Evolutionary conservation across 371 early-diverging fungal species (phyloP), one percentile per base, ranked within the genome.

Genomic region (Mortierella sp.): DNA sequence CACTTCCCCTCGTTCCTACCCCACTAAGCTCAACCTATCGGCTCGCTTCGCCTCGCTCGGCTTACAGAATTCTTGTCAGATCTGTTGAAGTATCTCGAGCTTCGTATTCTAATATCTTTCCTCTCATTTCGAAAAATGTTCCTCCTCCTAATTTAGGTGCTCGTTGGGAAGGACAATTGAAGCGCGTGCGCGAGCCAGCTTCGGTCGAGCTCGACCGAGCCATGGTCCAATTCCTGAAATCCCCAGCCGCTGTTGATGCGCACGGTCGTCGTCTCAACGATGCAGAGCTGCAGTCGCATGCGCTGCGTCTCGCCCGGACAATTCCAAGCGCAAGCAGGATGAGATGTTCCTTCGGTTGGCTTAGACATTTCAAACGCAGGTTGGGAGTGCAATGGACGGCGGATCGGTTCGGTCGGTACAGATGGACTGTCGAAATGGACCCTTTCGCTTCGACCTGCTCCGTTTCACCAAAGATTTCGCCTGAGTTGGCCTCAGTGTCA

Each of bases 171-270:
- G 72, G 72, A 4, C 72, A 72, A 28, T 53, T 72, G 48, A 72
- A 72, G 66, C 72, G 72, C 27, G 72, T 72, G 50, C 72, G 72
- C 42, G 72, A 72, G 53, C 72, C 72, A 21, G 72, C 72, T 32
- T 72, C 72, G 58, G 66, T 60, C 39, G 72, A 72, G 61, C 61
- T 72, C 19, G 72, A 72, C 58, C 54, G 66, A 49, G 72, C 72
- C 27, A 72, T 72, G 72, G 72, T 72, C 2, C 46, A 60, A 34
- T 72, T 72, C 62, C 62, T 72, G 2, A 72, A 72, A 49, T 60
- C 61, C 27, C 37, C 60, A 14, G 57, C 55, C 3, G 64, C 65
- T 12, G 66, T 72, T 24, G 72, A 72, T 49, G 61, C 58, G 41
- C 65, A 65, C 52, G 72, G 72, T 51, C 72, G 72, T 19, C 65